A percentile compares a stretch with the other conserved stretches of the same genome.
Evolutionary conservation across 2,329 filamentous ascomycete species (phyloP).

Genomic region (Nectriaceae sp.): DNA sequence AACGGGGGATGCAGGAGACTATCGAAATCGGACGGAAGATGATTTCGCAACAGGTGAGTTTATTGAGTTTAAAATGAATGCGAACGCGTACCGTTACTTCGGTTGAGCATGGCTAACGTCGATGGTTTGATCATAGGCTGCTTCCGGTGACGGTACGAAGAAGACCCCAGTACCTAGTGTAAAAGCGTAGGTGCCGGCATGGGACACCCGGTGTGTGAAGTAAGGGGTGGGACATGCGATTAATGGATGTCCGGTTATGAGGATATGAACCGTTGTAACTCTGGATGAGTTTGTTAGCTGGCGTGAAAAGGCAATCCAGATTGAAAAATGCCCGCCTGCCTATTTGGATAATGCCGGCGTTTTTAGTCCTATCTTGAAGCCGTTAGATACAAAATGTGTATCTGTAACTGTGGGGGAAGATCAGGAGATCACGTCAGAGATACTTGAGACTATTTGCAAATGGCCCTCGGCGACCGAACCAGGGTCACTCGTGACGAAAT

Average conservation of each 20-base stretch:
- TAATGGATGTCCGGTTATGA: slow-evolving; percentile 3
- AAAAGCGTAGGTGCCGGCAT: slow-evolving; percentile 23
- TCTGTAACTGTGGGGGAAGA: not conserved
- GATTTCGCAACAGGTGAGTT: slow-evolving; percentile 49
- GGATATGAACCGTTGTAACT: not conserved
- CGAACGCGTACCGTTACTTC: not conserved
- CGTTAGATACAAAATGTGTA: not conserved
- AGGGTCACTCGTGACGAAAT: too few relatives aligned
- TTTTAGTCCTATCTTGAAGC: not conserved
- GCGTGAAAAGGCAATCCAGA: not conserved
- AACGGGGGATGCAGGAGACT: slow-evolving; percentile 58
- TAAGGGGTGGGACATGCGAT: slow-evolving; percentile 7
- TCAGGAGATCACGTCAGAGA: not conserved
- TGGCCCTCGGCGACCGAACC: not conserved
- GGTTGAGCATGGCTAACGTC: slow-evolving; percentile 7
- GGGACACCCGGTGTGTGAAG: not conserved
- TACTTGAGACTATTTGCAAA: too few relatives aligned
- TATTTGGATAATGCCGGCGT: not conserved
- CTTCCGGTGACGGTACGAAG: slow-evolving; percentile 11
- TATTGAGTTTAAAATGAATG: not conserved
- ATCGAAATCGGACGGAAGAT: slow-evolving; percentile 56
- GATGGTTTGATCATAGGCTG: slow-evolving; percentile 10
- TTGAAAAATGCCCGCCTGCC: not conserved
- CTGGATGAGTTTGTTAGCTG: not conserved
- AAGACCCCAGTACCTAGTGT: slow-evolving; percentile 21